Base-by-base conservation (phyloP, 805 yeast genomes). In the Wickerhamomyces bovis region DNA sequence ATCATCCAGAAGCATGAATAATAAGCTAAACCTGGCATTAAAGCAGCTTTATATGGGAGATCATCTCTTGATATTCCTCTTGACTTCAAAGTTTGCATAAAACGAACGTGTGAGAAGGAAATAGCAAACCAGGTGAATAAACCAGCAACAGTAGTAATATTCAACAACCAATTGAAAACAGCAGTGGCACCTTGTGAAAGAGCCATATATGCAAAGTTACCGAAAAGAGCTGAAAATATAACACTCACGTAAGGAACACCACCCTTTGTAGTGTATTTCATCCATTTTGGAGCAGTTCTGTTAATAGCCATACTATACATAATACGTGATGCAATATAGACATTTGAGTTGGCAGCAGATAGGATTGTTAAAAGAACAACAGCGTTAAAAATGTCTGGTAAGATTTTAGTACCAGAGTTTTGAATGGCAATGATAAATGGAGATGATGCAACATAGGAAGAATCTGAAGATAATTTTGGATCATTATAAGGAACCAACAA, bases 301-400 rank as follows among this genome's bases (percentile, higher is more conserved):
- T 74, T 72, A 52, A 71, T 69, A 16, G 84, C 79, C 64, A 83
- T 69, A 15, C 81, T 78, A 56, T 72, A 81, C 44, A 83, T 60
- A 39, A 80, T 69, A 65, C 90, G 70, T 4, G 88, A 81, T 43
- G 86, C 85, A 53, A 81, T 77, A 64, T 83, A 82, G 36, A 83
- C 70, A 56, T 81, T 80, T 11, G 88, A 81, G 66, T 83, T 83
- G 57, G 81, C 89, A 21, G 89, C 88, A n/a, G 88, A 82, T 39
- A 81, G 70, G 44, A 82, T 75, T 21, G 89, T 79, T 20, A 74
- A 55, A 42, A 83, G 61, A 50, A 83, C 78, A 45, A 83, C 81
- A n/a, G 83, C 89, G 57, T 83, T 83, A 63, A 83, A 79, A 41
- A 83, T 78, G 56, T 77, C 73, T 31, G 88, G 86, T 48, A 83